Evolutionary conservation across 2,329 filamentous ascomycete genomes (phyloP).

Genomic region (Oidium heveae): DNA sequence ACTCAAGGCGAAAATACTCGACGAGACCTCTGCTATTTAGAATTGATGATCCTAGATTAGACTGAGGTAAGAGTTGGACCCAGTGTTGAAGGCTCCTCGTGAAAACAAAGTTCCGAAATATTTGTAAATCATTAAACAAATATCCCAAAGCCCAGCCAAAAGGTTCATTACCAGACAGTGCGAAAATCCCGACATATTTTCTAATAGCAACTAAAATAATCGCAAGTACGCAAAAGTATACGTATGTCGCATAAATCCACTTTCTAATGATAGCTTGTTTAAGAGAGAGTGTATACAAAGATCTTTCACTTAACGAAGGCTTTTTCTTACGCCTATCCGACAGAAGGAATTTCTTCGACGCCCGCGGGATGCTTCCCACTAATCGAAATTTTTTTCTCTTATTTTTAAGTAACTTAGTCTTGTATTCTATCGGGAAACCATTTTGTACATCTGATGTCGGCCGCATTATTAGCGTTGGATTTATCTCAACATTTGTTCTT

Average conservation of each 20-base stretch:
- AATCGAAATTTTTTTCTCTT: too few relatives aligned
- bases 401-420: too few relatives aligned
- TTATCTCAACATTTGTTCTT: too few relatives aligned
- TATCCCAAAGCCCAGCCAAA: slow-evolving; percentile 87
- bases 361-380: too few relatives aligned
- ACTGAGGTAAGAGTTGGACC: slow-evolving; percentile 39
- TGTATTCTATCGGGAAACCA: too few relatives aligned
- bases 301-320: too few relatives aligned
- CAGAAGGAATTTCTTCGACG: too few relatives aligned
- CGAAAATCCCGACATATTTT: slow-evolving; percentile 37
- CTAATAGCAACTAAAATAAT: slow-evolving; percentile 50
- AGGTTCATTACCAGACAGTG: slow-evolving; percentile 50
- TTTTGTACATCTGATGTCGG: too few relatives aligned
- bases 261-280: slow-evolving; percentile 52
- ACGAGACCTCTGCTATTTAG: slow-evolving; percentile 31
- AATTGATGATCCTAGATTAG: slow-evolving; percentile 12
- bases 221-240: slow-evolving; percentile 40
- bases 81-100: slow-evolving; percentile 44
- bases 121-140: slow-evolving; percentile 52
- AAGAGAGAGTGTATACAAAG: slow-evolving; percentile 19
- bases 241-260: slow-evolving; percentile 60
- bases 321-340: too few relatives aligned
- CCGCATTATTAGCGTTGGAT: too few relatives aligned
- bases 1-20: slow-evolving; percentile 33
- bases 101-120: slow-evolving; percentile 47